Evolutionary conservation across 495 filamentous ascomycete genomes (phyloP).

Genomic region (Emericellopsis terricola): DNA sequence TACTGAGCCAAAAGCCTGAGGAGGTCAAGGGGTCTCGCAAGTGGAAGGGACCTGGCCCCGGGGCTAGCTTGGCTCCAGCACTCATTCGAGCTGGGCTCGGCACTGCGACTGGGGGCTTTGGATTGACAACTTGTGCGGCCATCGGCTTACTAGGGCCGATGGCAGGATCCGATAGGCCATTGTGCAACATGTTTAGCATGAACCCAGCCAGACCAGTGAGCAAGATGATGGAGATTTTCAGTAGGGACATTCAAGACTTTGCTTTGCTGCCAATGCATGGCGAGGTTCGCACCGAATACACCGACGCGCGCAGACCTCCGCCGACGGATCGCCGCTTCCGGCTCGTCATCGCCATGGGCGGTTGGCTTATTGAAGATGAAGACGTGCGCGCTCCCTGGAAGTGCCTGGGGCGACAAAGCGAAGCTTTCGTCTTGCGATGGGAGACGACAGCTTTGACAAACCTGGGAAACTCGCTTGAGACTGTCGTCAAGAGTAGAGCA

Average conservation of each 20-base stretch:
- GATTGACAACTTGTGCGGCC: slow-evolving; percentile 47
- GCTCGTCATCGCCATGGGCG: slow-evolving; percentile 65
- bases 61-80: slow-evolving; percentile 46
- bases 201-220: slow-evolving; percentile 74
- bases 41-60: slow-evolving; percentile 63
- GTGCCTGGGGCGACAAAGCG: slow-evolving; percentile 45
- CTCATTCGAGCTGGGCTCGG: slow-evolving; percentile 71
- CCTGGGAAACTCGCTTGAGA: slow-evolving; percentile 55
- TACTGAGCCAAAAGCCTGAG: slow-evolving; percentile 47
- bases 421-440: slow-evolving; percentile 74
- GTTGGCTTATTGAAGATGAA: slow-evolving; percentile 57
- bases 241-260: slow-evolving; percentile 76
- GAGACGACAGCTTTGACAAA: slow-evolving; percentile 63
- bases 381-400: slow-evolving; percentile 63
- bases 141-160: slow-evolving; percentile 65
- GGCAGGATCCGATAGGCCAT: slow-evolving; percentile 55
- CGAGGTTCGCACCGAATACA: slow-evolving; percentile 9
- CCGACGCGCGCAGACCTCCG: slow-evolving; percentile 20
- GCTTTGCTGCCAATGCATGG: slow-evolving; percentile 63
- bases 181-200: slow-evolving; percentile 76
- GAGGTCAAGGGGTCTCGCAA: slow-evolving; percentile 44
- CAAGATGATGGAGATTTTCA: slow-evolving; percentile 75
- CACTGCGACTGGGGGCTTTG: slow-evolving; percentile 61
- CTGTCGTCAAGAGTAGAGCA: slow-evolving; percentile 55
- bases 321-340: slow-evolving; percentile 43